phyloP scores from a whole-genome alignment of 2,329 filamentous ascomycete genomes.

The Botryotinia globosa region DNA sequence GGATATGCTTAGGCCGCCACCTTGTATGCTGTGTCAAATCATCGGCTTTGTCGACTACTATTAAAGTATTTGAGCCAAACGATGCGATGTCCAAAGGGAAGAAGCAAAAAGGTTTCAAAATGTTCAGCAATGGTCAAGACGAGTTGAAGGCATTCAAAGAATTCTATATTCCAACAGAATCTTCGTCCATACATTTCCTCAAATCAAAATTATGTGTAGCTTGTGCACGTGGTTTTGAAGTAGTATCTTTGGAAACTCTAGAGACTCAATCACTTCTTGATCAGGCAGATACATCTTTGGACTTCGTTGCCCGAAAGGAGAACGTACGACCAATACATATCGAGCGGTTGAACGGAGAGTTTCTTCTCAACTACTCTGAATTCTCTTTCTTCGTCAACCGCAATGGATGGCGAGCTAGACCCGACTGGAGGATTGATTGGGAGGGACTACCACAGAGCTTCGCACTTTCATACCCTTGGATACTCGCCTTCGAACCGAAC shows the following conservation, averaged over 20 bases:
- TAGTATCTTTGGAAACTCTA: slow-evolving; percentile 94
- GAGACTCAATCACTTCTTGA: slow-evolving; percentile 96
- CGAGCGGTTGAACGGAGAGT: slow-evolving; percentile 93
- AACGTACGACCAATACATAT: slow-evolving; percentile 95
- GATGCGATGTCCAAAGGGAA: slow-evolving; percentile 90
- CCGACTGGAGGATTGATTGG: slow-evolving; percentile 97
- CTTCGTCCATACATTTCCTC: slow-evolving; percentile 96
- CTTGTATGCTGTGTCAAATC: slow-evolving; percentile 97
- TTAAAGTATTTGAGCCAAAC: slow-evolving; percentile 99
- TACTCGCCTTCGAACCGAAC: slow-evolving; percentile 92
- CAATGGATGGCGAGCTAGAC: slow-evolving; percentile 93
- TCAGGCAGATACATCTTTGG: slow-evolving; percentile 94
- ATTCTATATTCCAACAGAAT: slow-evolving; percentile 97
- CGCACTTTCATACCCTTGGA: slow-evolving; percentile 94
- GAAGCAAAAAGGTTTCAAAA: slow-evolving; percentile 95
- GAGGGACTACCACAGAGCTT: slow-evolving; percentile 91
- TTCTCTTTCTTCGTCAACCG: slow-evolving; percentile 99
- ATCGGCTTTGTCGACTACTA: slow-evolving; percentile 86
- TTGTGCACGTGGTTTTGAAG: slow-evolving; percentile 92
- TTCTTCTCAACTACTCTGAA: slow-evolving; percentile 95
- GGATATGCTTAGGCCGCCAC: slow-evolving; percentile 90
- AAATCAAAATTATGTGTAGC: slow-evolving; percentile 96
- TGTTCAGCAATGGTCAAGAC: slow-evolving; percentile 91
- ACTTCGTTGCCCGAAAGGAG: slow-evolving; percentile 93
- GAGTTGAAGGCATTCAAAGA: slow-evolving; percentile 97